Conservation (phyloP, 805 yeast species). For the Cyberlindnera euphorbiiphila region DNA sequence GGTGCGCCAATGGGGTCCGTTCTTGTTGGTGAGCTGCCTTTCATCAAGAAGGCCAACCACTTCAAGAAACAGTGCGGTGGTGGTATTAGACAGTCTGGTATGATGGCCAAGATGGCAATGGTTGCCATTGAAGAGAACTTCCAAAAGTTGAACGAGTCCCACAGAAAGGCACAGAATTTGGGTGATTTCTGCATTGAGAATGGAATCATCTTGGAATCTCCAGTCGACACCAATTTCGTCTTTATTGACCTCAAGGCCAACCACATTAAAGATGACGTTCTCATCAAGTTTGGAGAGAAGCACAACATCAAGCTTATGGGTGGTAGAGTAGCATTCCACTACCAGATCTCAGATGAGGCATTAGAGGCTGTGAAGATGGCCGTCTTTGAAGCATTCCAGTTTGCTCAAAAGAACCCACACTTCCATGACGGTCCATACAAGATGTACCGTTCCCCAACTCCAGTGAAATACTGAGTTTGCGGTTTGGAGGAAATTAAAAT, state of each 20-base stretch:
- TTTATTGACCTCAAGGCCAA: slow-evolving; percentile 52
- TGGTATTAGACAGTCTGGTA: slow-evolving; percentile 86
- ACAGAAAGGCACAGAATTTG: slow-evolving; percentile 46
- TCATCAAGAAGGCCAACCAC: slow-evolving; percentile 72
- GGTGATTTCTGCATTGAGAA: slow-evolving; percentile 46
- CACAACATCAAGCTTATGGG: slow-evolving; percentile 64
- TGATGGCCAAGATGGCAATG: slow-evolving; percentile 74
- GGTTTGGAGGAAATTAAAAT: slow-evolving; percentile 16
- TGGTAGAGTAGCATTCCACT: slow-evolving; percentile 78
- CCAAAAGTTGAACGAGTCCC: slow-evolving; percentile 44
- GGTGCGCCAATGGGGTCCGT: slow-evolving; percentile 96
- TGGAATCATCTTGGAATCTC: slow-evolving; percentile 58
- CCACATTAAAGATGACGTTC: slow-evolving; percentile 51
- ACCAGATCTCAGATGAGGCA: slow-evolving; percentile 54
- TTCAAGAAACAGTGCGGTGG: slow-evolving; percentile 93
- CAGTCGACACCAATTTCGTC: slow-evolving; percentile 82
- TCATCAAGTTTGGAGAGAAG: slow-evolving; percentile 50
- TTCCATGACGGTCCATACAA: slow-evolving; percentile 44
- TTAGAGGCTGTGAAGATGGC: slow-evolving; percentile 55
- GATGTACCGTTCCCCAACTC: slow-evolving; percentile 40
- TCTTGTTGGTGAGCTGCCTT: slow-evolving; percentile 59
- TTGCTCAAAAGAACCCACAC: slow-evolving; percentile 52
- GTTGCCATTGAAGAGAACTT: slow-evolving; percentile 70
- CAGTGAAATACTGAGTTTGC: slow-evolving; percentile 27
- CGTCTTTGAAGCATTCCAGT: slow-evolving; percentile 51